Evolutionary conservation across 129 eudicot genomes (phyloP).

Genomic region (sunflower (Helianthus annuus)): DNA sequence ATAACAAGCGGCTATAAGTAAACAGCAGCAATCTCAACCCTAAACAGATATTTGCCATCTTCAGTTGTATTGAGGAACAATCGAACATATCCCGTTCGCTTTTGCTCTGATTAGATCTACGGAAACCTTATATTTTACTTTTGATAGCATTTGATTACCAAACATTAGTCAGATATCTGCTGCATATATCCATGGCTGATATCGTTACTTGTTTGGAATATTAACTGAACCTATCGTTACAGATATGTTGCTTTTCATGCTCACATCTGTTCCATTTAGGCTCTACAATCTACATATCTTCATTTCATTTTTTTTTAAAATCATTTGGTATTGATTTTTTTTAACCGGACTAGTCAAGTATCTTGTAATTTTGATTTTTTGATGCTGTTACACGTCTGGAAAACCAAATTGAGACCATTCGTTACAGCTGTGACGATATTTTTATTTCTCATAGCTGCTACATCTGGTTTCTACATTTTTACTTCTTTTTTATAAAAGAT

Average conservation of each 20-base stretch:
- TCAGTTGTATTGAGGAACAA: no score
- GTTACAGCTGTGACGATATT: conserved; percentile 46
- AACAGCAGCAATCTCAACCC: not conserved
- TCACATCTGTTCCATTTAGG: conserved; percentile 52
- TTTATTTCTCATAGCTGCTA: conserved; percentile 37
- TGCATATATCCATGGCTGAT: conserved; percentile 29
- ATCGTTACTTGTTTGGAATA: conserved; percentile 60
- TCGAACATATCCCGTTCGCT: not conserved
- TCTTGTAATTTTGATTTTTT: conserved; percentile 34
- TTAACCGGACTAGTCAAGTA: conserved; percentile 54
- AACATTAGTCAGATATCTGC: conserved; percentile 49
- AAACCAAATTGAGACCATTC: conserved; percentile 37
- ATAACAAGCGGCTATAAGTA: not conserved
- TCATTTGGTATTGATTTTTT: no score
- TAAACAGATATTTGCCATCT: not conserved
- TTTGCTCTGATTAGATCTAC: conserved; percentile 24
- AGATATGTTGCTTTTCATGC: conserved; percentile 38
- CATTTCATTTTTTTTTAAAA: no score
- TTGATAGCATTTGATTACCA: conserved; percentile 5
- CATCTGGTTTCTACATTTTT: conserved; percentile 41
- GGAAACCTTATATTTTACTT: not conserved
- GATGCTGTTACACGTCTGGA: conserved; percentile 59
- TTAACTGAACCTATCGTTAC: conserved; percentile 48
- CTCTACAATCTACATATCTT: conserved; percentile 36
- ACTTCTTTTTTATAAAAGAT: not conserved